A percentile compares a stretch with the other conserved stretches of the same genome.
These are phyloP conservation scores for Yamadazyma ubonensis DNA, from an alignment of 805 yeast species.

Conservation along the genomic window DNA sequence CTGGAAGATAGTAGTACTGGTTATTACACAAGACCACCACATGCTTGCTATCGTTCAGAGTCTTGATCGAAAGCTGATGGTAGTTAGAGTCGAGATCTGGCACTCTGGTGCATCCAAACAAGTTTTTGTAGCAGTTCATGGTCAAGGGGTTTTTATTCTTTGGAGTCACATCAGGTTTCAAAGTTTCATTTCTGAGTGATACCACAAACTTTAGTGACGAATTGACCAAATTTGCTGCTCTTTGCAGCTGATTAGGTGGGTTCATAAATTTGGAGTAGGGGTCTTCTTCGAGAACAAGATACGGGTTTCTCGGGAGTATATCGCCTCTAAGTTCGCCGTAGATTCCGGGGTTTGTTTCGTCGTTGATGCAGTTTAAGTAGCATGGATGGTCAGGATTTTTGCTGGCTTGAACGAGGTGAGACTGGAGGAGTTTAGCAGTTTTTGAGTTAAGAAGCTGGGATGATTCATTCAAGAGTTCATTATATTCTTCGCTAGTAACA, in stretches of 20 bases:
- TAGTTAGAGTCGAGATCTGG: slow-evolving; percentile 31
- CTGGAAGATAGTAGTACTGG: slow-evolving; percentile 51
- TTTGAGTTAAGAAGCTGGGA: slow-evolving; percentile 44
- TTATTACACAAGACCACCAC: slow-evolving; percentile 50
- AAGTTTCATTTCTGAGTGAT: slow-evolving; percentile 51
- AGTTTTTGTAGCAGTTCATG: slow-evolving; percentile 64
- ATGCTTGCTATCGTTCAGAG: slow-evolving; percentile 44
- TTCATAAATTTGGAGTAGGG: slow-evolving; percentile 55
- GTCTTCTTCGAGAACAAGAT: slow-evolving; percentile 70
- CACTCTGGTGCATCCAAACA: slow-evolving; percentile 68
- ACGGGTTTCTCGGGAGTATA: slow-evolving; percentile 75
- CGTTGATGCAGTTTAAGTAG: slow-evolving; percentile 57
- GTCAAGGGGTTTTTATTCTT: slow-evolving; percentile 52
- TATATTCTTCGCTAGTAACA: slow-evolving; percentile 51
- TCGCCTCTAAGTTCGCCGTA: slow-evolving; percentile 66
- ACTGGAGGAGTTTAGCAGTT: slow-evolving; percentile 48
- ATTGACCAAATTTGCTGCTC: slow-evolving; percentile 65
- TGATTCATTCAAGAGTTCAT: slow-evolving; percentile 43
- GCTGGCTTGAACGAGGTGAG: slow-evolving; percentile 50
- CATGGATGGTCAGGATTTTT: slow-evolving; percentile 36
- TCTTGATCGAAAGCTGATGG: slow-evolving; percentile 34
- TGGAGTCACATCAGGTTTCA: slow-evolving; percentile 60
- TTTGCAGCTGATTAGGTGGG: slow-evolving; percentile 64
- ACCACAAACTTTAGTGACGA: slow-evolving; percentile 67
- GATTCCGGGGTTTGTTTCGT: slow-evolving; percentile 52